A percentile compares a stretch with the other conserved stretches of the same genome.
Conservation (phyloP, 495 filamentous ascomycete genomes). For the Margaritispora aquatica region DNA sequence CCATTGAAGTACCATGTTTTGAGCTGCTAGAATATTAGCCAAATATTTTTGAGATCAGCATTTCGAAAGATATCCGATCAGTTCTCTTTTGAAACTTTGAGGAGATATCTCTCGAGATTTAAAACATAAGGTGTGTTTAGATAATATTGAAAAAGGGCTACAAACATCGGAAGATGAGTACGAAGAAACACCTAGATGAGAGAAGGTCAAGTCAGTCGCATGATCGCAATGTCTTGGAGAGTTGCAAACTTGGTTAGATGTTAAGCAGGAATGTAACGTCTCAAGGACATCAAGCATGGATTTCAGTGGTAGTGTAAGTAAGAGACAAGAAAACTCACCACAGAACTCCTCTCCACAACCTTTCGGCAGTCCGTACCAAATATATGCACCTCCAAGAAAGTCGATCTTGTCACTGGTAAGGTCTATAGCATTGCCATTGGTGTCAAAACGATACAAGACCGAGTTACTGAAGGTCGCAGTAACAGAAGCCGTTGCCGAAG, state of each 20-base stretch:
- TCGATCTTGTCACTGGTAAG: conserved; percentile 15
- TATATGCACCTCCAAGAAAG: conserved; percentile 9
- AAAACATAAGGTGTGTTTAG: no score
- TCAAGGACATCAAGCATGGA: no score
- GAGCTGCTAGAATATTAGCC: neutral
- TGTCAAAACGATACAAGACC: conserved; percentile 15
- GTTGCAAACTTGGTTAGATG: no score
- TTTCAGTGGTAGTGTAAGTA: no score
- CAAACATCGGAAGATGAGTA: conserved; percentile 8
- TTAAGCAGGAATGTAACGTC: no score
- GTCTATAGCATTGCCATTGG: conserved; percentile 17
- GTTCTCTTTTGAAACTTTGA: no score
- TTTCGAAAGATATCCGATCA: no score
- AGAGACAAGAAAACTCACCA: no score
- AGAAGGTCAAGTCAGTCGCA: no score
- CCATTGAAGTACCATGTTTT: conserved; percentile 17
- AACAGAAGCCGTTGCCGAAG: conserved; percentile 3
- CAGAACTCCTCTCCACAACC: conserved; percentile 11
- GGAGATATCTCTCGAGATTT: no score
- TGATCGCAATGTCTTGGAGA: no score
- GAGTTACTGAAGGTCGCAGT: conserved; percentile 14
- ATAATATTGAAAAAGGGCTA: neutral
- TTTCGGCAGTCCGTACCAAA: conserved; percentile 16
- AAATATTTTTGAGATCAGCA: no score
- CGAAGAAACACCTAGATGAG: conserved; percentile 2